Evolutionary conservation across 2,329 filamentous ascomycete genomes (phyloP), one percentile per base, ranked within the genome.

Genomic region (Phialophora macrospora): DNA sequence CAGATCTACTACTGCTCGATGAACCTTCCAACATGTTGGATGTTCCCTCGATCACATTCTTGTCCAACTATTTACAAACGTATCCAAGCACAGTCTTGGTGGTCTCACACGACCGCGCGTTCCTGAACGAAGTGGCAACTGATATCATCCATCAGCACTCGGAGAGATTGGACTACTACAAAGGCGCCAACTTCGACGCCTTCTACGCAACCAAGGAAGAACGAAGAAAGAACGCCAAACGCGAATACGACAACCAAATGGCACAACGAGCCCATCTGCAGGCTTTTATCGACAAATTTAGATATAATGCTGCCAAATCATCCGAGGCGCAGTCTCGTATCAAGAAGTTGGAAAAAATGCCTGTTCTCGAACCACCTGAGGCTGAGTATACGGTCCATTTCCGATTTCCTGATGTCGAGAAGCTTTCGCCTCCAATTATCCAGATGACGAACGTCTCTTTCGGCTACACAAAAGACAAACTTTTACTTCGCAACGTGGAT

Each of bases 1-100:
- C 95, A 51, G 95, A 99, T 80, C 83, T 99, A 60, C 82, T 99
- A 66, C 85, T 99, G 77, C 92, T 99, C 73, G 95, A 99, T 83
- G 95, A 99, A 88, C 95, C 95, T 81, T 98, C 94, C 63, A 98
- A 98, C 88, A 98, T 98, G 94, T 93, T 99, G 92, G 95, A 98
- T 80, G 95, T 99, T 64, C 95, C 95, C n/a, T 98, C 95, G 26
- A 98, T 99, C 76, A 96, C 95, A 63, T 99, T 98, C 87, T 86
- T 99, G 77, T 91, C 94, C 55, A 94, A 93, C 75, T 99, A 99
- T 76, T 89, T 99, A 8, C 93, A 97, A 78, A 84, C 83, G 56
- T 99, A 99, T 76, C 94, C 94, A 46, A 97, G 92, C 79, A 98
- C 95, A 1, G 88, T 99, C 30, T 84, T 99, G 14, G 94, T 99